These are phyloP conservation scores for Termitomyces sp. DNA, from an alignment of 768 basidiomycete species.

Conservation along the genomic window DNA sequence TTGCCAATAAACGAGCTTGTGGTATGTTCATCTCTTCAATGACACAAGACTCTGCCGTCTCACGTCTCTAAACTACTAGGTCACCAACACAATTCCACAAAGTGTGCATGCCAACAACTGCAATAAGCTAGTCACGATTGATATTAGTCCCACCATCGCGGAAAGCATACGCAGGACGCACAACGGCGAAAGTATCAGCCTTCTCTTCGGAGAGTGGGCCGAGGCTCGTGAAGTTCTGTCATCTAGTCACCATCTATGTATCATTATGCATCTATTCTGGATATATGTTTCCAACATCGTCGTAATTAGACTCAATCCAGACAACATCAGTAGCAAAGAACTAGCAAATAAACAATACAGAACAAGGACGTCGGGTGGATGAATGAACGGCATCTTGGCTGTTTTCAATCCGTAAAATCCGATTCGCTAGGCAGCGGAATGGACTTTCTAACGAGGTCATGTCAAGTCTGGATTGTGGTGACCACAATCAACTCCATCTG, in stretches of 20 bases:
- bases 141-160: conserved; percentile 88
- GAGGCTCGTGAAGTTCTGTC: conserved; percentile 43
- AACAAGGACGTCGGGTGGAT: not conserved
- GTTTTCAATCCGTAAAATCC: too few relatives aligned
- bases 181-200: conserved; percentile 89
- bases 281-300: not conserved
- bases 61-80: conserved; percentile 39
- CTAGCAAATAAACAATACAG: conserved; percentile 3
- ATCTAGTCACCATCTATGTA: conserved; percentile 22
- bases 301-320: conserved; percentile 14
- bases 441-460: not conserved
- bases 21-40: conserved; percentile 48
- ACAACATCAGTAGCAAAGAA: conserved; percentile 6
- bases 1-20: conserved; percentile 85
- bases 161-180: conserved; percentile 95
- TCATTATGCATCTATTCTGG: conserved; percentile 17
- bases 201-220: conserved; percentile 84
- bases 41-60: not conserved
- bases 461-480: too few relatives aligned
- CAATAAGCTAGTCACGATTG: conserved; percentile 83
- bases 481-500: too few relatives aligned
- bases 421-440: not conserved
- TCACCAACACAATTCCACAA: conserved; percentile 96
- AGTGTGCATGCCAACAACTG: conserved; percentile 56
- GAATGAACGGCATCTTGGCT: not conserved